Evolutionary conservation across 805 yeast species (phyloP).

Genomic region (Cyberlindnera misumaiensis): DNA sequence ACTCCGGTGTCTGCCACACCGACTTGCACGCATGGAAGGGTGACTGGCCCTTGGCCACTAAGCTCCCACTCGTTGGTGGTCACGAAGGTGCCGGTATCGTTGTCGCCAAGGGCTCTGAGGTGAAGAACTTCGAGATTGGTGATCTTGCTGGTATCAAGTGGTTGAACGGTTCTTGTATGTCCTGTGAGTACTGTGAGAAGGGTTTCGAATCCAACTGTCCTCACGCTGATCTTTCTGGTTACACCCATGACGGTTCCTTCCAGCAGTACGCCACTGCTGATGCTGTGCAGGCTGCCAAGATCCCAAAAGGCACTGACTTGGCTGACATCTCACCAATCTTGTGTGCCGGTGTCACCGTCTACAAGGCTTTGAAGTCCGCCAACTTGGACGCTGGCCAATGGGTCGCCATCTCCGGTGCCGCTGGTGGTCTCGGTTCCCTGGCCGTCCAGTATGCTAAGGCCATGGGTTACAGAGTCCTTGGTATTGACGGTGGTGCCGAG

Average conservation of each 20-base stretch:
- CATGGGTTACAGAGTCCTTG: slow-evolving; percentile 68
- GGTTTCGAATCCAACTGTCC: slow-evolving; percentile 62
- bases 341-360: slow-evolving; percentile 45
- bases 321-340: slow-evolving; percentile 49
- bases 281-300: slow-evolving; percentile 56
- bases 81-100: slow-evolving; percentile 74
- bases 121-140: slow-evolving; percentile 55
- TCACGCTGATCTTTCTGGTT: slow-evolving; percentile 62
- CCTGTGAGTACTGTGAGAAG: slow-evolving; percentile 58
- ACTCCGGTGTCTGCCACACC: slow-evolving; percentile 72
- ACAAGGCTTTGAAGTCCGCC: slow-evolving; percentile 63
- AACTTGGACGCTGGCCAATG: slow-evolving; percentile 58
- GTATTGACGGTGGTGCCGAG: slow-evolving; percentile 71
- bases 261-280: slow-evolving; percentile 64
- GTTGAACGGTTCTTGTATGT: slow-evolving; percentile 64
- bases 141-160: slow-evolving; percentile 66
- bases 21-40: slow-evolving; percentile 56
- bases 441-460: slow-evolving; percentile 75
- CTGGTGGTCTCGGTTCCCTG: slow-evolving; percentile 75
- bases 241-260: slow-evolving; percentile 38
- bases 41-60: slow-evolving; percentile 40
- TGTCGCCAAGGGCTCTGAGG: slow-evolving; percentile 57
- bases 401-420: slow-evolving; percentile 75
- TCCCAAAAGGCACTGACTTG: slow-evolving; percentile 53
- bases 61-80: slow-evolving; percentile 64